Percentiles rank a stretch among this genome's conserved stretches.
Conservation (phyloP, 2,329 filamentous ascomycete genomes). For the Cordyceps fumosorosea region DNA sequence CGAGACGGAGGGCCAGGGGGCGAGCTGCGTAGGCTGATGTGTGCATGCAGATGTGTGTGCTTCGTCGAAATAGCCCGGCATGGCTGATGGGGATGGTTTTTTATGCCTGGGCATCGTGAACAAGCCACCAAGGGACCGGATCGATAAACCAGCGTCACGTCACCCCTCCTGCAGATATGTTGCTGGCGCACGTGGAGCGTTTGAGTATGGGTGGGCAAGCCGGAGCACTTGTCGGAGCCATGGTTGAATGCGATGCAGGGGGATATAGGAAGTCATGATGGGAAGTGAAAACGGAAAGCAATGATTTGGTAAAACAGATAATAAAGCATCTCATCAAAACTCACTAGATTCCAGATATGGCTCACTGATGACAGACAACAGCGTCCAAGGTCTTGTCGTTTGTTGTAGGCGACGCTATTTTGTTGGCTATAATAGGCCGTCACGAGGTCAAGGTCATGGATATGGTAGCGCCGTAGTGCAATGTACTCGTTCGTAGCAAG, state of each 20-base stretch:
- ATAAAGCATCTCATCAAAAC: not conserved
- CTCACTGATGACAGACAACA: not conserved
- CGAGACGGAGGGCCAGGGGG: not conserved
- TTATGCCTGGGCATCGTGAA: not conserved
- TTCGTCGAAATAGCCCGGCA: not conserved
- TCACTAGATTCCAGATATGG: not conserved
- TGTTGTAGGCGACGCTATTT: not conserved
- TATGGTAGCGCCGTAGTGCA: not conserved
- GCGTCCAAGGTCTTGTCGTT: not conserved
- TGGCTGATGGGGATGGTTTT: not conserved
- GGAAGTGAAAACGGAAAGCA: not conserved
- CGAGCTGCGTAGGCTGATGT: not conserved
- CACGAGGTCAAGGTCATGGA: not conserved
- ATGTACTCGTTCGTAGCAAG: not conserved
- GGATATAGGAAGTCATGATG: not conserved
- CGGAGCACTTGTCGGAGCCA: too few relatives aligned
- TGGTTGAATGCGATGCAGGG: not conserved
- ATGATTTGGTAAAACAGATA: not conserved
- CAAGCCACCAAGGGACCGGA: not conserved
- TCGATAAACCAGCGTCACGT: too few relatives aligned
- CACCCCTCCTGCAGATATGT: too few relatives aligned
- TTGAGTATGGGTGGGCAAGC: too few relatives aligned
- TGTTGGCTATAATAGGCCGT: not conserved
- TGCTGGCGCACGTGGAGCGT: too few relatives aligned
- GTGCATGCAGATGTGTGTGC: not conserved